Conservation (phyloP, 768 basidiomycete species). For the Dacryopinax primogenitus region DNA sequence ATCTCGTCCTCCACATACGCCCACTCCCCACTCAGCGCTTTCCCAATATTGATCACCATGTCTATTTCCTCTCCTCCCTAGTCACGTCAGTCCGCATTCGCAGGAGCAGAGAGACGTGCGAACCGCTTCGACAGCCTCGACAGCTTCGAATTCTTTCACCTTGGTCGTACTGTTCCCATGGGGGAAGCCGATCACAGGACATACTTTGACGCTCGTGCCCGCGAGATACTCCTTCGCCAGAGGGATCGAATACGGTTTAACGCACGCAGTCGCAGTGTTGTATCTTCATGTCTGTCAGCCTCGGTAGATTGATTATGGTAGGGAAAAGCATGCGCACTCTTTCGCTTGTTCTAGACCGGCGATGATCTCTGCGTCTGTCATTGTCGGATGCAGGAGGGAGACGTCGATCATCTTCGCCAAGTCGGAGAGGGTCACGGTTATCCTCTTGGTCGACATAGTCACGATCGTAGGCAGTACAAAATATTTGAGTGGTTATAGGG, state of each 20-base stretch:
- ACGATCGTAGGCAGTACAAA: not conserved
- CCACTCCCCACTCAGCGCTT: slow-evolving; percentile 18
- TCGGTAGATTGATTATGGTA: not conserved
- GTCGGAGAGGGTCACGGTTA: slow-evolving; percentile 8
- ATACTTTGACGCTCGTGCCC: slow-evolving; percentile 13
- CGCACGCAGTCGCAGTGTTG: slow-evolving; percentile 17
- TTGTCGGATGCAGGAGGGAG: slow-evolving; percentile 18
- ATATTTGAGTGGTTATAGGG: not conserved
- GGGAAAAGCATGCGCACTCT: slow-evolving; percentile 1
- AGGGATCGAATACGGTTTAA: slow-evolving; percentile 18
- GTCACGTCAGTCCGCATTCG: not conserved
- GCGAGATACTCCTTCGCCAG: slow-evolving; percentile 13
- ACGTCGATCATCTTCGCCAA: slow-evolving; percentile 19
- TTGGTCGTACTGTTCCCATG: slow-evolving; percentile 17
- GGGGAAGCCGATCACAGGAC: slow-evolving; percentile 19
- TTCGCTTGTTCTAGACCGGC: slow-evolving; percentile 12
- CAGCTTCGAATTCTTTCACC: slow-evolving; percentile 17
- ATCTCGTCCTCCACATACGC: slow-evolving; percentile 18
- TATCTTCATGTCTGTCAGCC: slow-evolving; percentile 4
- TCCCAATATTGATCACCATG: slow-evolving; percentile 20
- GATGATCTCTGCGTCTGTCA: slow-evolving; percentile 18
- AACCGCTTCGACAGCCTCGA: slow-evolving; percentile 10
- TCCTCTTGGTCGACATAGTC: not conserved
- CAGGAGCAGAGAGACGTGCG: not conserved
- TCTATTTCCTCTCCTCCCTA: slow-evolving; percentile 15